Percentiles rank a stretch among this genome's conserved stretches.
Evolutionary conservation across 257 asterid genomes (phyloP).

Genomic region (Ballota nigra): DNA sequence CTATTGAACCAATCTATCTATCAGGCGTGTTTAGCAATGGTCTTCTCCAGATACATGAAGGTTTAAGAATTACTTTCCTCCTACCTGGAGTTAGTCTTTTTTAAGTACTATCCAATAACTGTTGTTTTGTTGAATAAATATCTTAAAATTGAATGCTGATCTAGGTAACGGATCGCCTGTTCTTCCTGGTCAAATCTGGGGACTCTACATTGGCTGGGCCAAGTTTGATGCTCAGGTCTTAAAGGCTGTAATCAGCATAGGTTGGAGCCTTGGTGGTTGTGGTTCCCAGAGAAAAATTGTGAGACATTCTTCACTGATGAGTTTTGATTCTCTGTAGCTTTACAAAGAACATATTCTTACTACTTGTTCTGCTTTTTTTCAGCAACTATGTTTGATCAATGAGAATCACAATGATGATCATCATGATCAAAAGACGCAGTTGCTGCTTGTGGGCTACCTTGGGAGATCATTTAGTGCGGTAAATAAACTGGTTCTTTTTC

Average conservation of each 20-base stretch:
- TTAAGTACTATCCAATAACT: neutral
- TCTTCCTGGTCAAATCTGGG: conserved; percentile 76
- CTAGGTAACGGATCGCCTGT: conserved; percentile 44
- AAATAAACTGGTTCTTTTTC: neutral
- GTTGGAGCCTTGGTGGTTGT: conserved; percentile 49
- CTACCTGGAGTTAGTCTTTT: neutral
- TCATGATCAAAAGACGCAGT: conserved; percentile 44
- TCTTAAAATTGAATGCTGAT: conserved; percentile 16
- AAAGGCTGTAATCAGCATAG: conserved; percentile 60
- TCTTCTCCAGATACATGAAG: conserved; percentile 51
- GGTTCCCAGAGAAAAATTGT: conserved; percentile 53
- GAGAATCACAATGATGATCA: conserved; percentile 25
- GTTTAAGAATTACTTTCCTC: conserved; percentile 30
- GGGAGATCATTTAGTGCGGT: conserved; percentile 51
- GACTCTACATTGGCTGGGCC: conserved; percentile 80
- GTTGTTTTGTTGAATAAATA: conserved; percentile 12
- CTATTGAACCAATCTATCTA: conserved; percentile 56
- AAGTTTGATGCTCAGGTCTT: conserved; percentile 38
- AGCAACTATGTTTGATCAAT: conserved; percentile 51
- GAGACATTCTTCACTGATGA: conserved; percentile 25
- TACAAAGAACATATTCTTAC: neutral
- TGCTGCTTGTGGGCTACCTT: conserved; percentile 65
- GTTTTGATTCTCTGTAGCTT: neutral
- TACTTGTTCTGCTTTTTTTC: neutral
- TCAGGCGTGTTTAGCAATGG: conserved; percentile 48